Conservation (phyloP, 371 early-diverging fungal genomes). For the Mortierella sp. region DNA sequence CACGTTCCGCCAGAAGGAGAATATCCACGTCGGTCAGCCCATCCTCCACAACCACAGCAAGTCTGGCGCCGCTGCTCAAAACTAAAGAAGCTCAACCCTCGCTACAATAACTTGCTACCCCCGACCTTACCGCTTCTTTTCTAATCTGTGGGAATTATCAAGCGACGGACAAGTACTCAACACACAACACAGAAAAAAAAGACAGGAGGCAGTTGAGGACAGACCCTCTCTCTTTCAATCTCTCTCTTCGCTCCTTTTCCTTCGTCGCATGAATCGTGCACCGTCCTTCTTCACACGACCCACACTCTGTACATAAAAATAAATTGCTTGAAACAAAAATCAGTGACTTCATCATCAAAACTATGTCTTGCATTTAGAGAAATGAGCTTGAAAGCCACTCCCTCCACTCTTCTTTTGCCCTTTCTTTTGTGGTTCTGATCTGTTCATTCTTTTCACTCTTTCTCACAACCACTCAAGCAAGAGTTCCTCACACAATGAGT, state of each 20-base stretch:
- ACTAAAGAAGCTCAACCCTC: background rate
- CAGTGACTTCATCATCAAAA: background rate
- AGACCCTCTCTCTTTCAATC: background rate
- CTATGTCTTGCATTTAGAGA: background rate
- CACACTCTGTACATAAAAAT: background rate
- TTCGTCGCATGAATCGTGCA: slow-evolving; percentile 10
- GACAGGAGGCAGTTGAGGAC: slow-evolving; percentile 1
- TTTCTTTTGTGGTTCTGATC: background rate
- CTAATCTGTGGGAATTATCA: background rate
- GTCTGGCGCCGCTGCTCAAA: slow-evolving; percentile 46
- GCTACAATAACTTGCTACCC: background rate
- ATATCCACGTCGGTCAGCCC: slow-evolving; percentile 51
- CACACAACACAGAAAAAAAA: background rate
- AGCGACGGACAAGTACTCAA: background rate
- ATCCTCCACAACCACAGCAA: slow-evolving; percentile 56
- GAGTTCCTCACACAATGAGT: slow-evolving; percentile 63
- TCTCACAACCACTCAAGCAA: background rate
- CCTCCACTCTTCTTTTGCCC: background rate
- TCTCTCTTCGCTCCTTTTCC: background rate
- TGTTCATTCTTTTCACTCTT: background rate
- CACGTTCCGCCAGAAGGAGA: slow-evolving; percentile 44
- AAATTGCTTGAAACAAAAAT: slow-evolving; percentile 2
- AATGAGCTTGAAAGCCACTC: slow-evolving; percentile 11
- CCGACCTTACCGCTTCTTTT: background rate
- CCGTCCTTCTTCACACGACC: slow-evolving; percentile 11